phyloP scores from a whole-genome alignment of 345 rosid genomes.

The Hibiscus trionum region DNA sequence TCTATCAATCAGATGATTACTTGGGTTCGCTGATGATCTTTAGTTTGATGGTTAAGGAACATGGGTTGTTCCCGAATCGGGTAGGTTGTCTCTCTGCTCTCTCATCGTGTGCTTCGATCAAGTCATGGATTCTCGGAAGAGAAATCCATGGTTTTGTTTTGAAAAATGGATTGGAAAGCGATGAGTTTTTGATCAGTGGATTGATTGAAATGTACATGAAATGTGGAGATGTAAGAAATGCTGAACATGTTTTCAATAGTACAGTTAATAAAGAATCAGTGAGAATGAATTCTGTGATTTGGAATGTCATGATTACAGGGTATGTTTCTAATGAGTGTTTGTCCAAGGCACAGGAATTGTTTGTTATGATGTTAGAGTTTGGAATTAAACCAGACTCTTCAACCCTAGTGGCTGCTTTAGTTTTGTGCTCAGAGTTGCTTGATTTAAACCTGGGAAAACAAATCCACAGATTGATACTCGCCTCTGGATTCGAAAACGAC shows the following conservation, averaged over 20 bases:
- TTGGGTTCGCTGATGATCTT: conserved; percentile 22
- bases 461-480: conserved; percentile 26
- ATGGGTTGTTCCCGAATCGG: conserved; percentile 12
- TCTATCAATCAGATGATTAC: conserved; percentile 18
- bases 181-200: conserved; percentile 30
- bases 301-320: conserved; percentile 45
- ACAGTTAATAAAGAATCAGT: conserved; percentile 9
- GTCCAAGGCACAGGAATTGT: conserved; percentile 22
- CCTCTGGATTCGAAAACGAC: conserved; percentile 28
- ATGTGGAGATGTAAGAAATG: conserved; percentile 29
- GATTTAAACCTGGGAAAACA: conserved; percentile 24
- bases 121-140: conserved; percentile 24
- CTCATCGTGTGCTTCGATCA: conserved; percentile 28
- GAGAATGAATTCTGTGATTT: conserved; percentile 25
- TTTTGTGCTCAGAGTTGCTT: conserved; percentile 25
- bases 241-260: conserved; percentile 23
- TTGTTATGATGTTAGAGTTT: conserved; percentile 27
- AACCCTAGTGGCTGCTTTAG: conserved; percentile 30
- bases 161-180: conserved; percentile 23
- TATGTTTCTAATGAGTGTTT: conserved; percentile 27
- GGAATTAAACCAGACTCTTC: conserved; percentile 33
- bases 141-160: conserved; percentile 33
- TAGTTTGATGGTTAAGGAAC: conserved; percentile 22
- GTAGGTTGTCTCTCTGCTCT: conserved; percentile 31
- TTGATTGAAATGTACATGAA: conserved; percentile 43